A percentile compares a stretch with the other conserved stretches of the same genome.
phyloP scores from a whole-genome alignment of 164 flowering plant species.

The Vitis rotundifolia region DNA sequence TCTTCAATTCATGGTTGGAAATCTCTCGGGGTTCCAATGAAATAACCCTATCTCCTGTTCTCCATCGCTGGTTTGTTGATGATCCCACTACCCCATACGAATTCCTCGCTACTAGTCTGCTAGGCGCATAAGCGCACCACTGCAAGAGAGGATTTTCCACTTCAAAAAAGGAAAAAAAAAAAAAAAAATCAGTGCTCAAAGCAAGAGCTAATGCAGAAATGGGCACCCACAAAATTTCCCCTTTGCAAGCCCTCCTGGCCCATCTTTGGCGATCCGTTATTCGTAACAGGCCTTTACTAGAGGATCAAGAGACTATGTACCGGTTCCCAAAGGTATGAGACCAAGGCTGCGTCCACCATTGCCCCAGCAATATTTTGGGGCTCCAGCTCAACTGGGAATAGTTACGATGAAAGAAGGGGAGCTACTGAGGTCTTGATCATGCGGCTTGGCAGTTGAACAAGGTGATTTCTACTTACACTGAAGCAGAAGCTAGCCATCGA shows the following conservation, averaged over 20 bases:
- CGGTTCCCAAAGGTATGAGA: constrained; percentile 11
- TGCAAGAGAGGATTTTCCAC: constrained; percentile 17
- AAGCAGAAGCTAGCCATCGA: not conserved
- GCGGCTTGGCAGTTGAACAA: constrained; percentile 35
- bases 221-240: constrained; percentile 22
- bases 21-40: constrained; percentile 19
- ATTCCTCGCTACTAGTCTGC: constrained; percentile 9
- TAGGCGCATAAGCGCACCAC: not conserved
- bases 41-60: constrained; percentile 20
- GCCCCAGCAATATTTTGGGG: constrained; percentile 40
- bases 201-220: constrained; percentile 22
- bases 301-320: constrained; percentile 9
- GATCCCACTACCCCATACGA: constrained; percentile 8
- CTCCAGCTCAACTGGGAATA: not conserved
- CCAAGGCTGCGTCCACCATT: constrained; percentile 31
- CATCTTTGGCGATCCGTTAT: constrained; percentile 37
- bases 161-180: constrained; percentile 17
- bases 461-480: constrained; percentile 8
- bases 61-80: constrained; percentile 25
- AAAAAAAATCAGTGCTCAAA: constrained; percentile 28
- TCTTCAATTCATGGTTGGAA: constrained; percentile 52
- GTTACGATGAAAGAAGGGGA: constrained; percentile 25
- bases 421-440: constrained; percentile 23
- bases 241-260: constrained; percentile 35
- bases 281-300: constrained; percentile 6